Base-by-base conservation (phyloP, 1,284 basidiomycete species). In the Blastosporella zonata region DNA sequence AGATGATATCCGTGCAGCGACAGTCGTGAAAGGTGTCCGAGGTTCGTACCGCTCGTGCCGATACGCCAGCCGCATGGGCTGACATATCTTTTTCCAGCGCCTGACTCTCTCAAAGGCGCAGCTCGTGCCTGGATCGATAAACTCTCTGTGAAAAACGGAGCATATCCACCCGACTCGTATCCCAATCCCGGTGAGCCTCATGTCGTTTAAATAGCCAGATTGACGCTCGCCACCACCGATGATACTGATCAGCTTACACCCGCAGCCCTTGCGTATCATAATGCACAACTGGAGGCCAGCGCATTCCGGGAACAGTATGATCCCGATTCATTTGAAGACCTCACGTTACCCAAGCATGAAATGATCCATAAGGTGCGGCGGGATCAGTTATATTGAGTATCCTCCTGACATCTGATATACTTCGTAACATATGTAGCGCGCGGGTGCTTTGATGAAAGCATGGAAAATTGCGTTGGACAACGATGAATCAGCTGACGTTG, bases 261-360 rank as follows among this genome's bases (percentile, higher is more conserved):
- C 39, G 17, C 46, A 86, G 84, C 79, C 6, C 77, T 97, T 47
- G 85, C 85, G 8, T 91, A 84, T 59, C 93, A 97, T 64, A 93
- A 96, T 64, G 86, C 82, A 7, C 90, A 94, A 61, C 78, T 97
- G 2, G 87, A 97, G 70, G 92, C 93, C 12, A 86, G 83, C 44
- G 95, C 95, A 0, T 96, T 97, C 67, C 85, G 89, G 44, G 90
- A 95, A 63, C 82, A 93, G 56, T 92, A 82, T 58, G 85, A 94
- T 61, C 73, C 80, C 1, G 80, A 82, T 44, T 67, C 75, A 2
- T 88, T 93, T 55, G 81, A 84, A 56, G 94, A 98, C 65, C 69
- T 84, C 53, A 93, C 93, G 0, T 62, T 81, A 50, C 94, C 95
- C 1, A 87, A 89, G 58, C 75, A 84, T 43, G 80, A 82, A 36